Evolutionary conservation across 495 filamentous ascomycete genomes (phyloP), one percentile per base, ranked within the genome.

Genomic region (Tuber microsphaerosporum): DNA sequence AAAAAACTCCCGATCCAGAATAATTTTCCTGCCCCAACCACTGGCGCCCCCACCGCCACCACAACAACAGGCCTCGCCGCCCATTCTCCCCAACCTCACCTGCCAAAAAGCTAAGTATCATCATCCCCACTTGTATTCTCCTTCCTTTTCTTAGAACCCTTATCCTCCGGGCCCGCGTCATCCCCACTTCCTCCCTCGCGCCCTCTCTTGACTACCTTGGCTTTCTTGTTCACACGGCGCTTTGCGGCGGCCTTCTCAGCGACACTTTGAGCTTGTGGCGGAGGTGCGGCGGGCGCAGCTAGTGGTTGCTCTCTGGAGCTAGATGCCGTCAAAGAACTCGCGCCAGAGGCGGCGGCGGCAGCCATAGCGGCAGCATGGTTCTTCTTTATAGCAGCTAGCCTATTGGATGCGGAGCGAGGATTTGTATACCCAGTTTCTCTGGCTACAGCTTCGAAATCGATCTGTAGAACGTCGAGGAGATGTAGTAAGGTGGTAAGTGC

Each of bases 361-460:
- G 34, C 31, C 8, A 70, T 41, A 17, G 37, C 56, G 43, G 51
- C 71, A 2, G 71, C 39, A 39, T 31, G 74, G 19, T 46, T 46
- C 65, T 78, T 78, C 71, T 69, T 78, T n/a, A 78, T 61, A 19
- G 75, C 65, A 20, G 20, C 20, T 71, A 78, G 71, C 65, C 45
- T 77, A 48, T 78, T 78, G 20, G 75, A 37, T n/a, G 75, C 76
- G 43, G 76, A 78, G 4, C 75, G 70, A 34, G 76, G 68, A 26
- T 78, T 78, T 9, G 61, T 71, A 39, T 78, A 78, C 39, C 76
- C 76, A 1, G 20, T 71, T 65, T 78, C 76, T 65, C 20, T 77
- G 26, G 76, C 76, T 43, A 78, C 76, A 1, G 75, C 71, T 44
- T 78, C 75, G 65, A 77, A 78, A 71, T 78, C 71, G 65, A 77